phyloP scores from a whole-genome alignment of 192 early-diverging fungal species.

The Coemansia erecta region DNA sequence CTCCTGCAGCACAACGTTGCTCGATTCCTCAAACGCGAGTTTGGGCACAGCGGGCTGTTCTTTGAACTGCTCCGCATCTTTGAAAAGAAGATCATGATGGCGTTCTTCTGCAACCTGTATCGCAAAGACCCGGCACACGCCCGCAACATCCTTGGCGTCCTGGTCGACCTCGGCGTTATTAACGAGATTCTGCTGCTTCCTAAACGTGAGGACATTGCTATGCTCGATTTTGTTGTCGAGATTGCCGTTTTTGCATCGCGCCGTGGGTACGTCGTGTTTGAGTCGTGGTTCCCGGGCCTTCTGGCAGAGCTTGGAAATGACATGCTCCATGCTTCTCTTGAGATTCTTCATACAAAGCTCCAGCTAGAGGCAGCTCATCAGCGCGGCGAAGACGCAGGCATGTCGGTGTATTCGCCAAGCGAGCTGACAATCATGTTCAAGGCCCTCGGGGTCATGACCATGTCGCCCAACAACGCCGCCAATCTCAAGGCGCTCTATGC shows the following conservation, averaged over 20 bases:
- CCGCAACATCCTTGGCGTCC: constrained; percentile 37
- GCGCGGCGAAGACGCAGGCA: constrained; percentile 47
- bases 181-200: constrained; percentile 44
- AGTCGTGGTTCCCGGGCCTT: constrained; percentile 50
- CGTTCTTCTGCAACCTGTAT: constrained; percentile 50
- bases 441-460: constrained; percentile 24
- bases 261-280: constrained; percentile 49
- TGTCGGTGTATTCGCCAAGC: constrained; percentile 25
- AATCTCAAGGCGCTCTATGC: constrained; percentile 55
- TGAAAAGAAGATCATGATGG: constrained; percentile 51
- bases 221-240: constrained; percentile 55
- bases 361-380: constrained; percentile 50
- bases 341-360: constrained; percentile 52
- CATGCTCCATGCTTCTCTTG: constrained; percentile 51
- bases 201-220: constrained; percentile 52
- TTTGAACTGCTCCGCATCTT: constrained; percentile 54
- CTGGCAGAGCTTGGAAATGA: constrained; percentile 45
- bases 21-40: constrained; percentile 48
- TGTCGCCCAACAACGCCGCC: constrained; percentile 53
- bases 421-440: constrained; percentile 53
- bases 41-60: constrained; percentile 33
- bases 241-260: constrained; percentile 52
- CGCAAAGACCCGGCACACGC: constrained; percentile 44
- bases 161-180: constrained; percentile 44
- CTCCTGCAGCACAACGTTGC: constrained; percentile 51